Base-by-base conservation (phyloP, 371 early-diverging fungal genomes). In the Mucor piriformis region DNA sequence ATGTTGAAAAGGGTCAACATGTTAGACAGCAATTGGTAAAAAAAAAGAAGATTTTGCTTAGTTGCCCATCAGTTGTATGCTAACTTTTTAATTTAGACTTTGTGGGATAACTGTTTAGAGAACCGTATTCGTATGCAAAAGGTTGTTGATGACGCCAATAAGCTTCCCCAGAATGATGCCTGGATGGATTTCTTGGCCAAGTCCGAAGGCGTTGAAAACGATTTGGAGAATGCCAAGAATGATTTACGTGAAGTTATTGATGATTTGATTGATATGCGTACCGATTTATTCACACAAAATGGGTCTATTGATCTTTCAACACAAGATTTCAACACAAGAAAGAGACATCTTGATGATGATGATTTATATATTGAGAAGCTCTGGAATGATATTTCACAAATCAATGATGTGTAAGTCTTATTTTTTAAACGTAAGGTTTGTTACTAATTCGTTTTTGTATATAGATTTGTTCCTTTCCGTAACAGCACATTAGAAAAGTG, bases 401-500 rank as follows among this genome's bases (percentile, higher is more conserved):
- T 92, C 35, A 76, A 84, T 51, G 76, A 74, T 11, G 68, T 76
- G 70, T 83, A 78, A 74, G n/a, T 29, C 7, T 29, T 10, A 16
- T 49, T 15, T 40, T 18, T 18, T 23, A 12, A 6, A 29, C 10
- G 23, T 6, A 40, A 46, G 12, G 46, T 15, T 4, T 5, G 10
- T 1, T 43, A 6, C 7, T 55, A 47, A 25, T 12, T 11, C 16
- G 3, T 10, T 8, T 29, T 6, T 25, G 23, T 44, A 2, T 32
- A 50, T 49, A 81, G 81, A 5, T 92, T 92, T 63, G 66, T 75
- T 12, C 81, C 89, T 2, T 97, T 81, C 79, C 91, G 94, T 24
- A 83, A 93, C 66, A 77, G 82, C 51, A 93, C 94, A 2, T 77
- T 97, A 46, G 95, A 95, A 42, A 96, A 95, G 66, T 97, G 98